Evolutionary conservation across 2,329 filamentous ascomycete genomes (phyloP).

Genomic region (Calonectria fujianensis): DNA sequence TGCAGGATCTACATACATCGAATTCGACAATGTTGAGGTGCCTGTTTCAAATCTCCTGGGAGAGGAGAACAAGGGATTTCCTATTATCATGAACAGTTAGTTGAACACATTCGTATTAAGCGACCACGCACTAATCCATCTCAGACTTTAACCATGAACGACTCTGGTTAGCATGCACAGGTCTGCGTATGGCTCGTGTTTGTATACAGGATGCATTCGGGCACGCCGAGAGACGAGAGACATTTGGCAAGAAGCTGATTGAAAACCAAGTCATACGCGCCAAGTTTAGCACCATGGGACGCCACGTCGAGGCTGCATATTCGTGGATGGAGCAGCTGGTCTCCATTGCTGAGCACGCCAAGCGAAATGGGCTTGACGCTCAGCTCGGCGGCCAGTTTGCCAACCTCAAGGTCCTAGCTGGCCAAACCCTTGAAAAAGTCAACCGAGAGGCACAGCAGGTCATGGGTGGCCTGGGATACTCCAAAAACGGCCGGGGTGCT

Average conservation of each 20-base stretch:
- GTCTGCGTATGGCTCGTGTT: conserved; percentile 73
- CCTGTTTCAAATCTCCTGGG: conserved; percentile 40
- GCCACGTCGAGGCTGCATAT: conserved; percentile 70
- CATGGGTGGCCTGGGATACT: conserved; percentile 72
- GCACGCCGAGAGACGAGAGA: conserved; percentile 71
- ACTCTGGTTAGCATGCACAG: conserved; percentile 74
- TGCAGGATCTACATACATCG: conserved; percentile 42
- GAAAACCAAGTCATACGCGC: conserved; percentile 75
- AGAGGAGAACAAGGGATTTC: conserved; percentile 43
- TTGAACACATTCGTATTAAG: neutral
- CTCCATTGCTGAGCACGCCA: conserved; percentile 23
- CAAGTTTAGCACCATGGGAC: conserved; percentile 75
- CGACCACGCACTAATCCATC: neutral
- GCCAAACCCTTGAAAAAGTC: conserved; percentile 36
- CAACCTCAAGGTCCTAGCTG: conserved; percentile 37
- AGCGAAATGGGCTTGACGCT: conserved; percentile 1
- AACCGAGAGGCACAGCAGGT: conserved; percentile 70
- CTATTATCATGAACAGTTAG: conserved; percentile 44
- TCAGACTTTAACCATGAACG: conserved; percentile 74
- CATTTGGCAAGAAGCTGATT: conserved; percentile 75
- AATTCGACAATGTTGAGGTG: conserved; percentile 45
- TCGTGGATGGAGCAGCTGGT: conserved; percentile 44
- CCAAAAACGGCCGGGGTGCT: conserved; percentile 67
- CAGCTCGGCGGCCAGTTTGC: conserved; percentile 36
- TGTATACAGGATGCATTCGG: conserved; percentile 71